Percentiles rank a stretch among this genome's conserved stretches.
phyloP scores from a whole-genome alignment of 345 rosid species.

The Rhodamnia rubescens region DNA sequence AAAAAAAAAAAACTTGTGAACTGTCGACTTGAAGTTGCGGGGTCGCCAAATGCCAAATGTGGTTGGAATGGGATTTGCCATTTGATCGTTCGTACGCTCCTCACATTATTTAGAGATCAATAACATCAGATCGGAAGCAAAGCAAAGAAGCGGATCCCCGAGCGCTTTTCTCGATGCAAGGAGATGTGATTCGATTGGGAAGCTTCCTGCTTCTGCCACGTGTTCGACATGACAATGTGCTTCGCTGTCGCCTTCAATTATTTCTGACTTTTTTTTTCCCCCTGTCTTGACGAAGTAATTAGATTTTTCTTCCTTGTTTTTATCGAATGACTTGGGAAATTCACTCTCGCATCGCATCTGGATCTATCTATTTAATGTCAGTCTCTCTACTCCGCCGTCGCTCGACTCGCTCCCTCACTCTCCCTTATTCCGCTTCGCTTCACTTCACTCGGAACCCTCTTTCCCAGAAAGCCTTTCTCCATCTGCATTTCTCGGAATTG shows the following conservation, averaged over 20 bases:
- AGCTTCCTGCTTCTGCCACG: neutral
- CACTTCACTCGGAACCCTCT: neutral
- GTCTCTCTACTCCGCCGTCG: neutral
- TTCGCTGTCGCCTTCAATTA: neutral
- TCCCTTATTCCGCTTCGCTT: neutral
- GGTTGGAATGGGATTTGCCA: neutral
- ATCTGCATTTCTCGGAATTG: neutral
- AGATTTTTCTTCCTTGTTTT: neutral
- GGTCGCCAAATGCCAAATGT: neutral
- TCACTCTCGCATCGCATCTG: neutral
- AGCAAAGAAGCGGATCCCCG: neutral
- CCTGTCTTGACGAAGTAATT: neutral
- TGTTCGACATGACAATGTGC: fast-evolving
- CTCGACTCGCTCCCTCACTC: neutral
- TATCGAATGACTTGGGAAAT: neutral
- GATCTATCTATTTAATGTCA: neutral
- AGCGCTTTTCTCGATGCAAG: neutral
- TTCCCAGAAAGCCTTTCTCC: neutral
- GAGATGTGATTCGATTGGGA: neutral
- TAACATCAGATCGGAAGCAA: no score
- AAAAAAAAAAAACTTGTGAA: no score
- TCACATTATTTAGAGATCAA: no score
- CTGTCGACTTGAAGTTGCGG: neutral
- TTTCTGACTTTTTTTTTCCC: neutral
- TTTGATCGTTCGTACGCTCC: neutral